phyloP scores from a whole-genome alignment of 2,329 filamentous ascomycete species.

The Rhynchosporium secalis region DNA sequence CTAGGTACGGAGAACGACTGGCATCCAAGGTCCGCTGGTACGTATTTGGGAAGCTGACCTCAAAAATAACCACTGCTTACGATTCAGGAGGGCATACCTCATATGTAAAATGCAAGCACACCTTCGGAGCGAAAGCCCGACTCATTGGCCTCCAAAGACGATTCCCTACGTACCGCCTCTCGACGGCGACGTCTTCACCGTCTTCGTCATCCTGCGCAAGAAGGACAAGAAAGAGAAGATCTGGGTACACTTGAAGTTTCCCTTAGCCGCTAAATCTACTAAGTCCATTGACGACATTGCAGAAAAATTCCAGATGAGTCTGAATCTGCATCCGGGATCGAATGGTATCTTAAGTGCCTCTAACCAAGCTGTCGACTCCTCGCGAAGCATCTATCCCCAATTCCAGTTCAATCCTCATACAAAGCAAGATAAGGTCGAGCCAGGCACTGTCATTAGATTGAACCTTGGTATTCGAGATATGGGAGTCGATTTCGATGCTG shows the following conservation, averaged over 20 bases:
- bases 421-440: constrained; percentile 18
- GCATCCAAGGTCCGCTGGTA: too few relatives aligned
- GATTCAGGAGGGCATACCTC: constrained; percentile 37
- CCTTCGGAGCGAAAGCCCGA: constrained; percentile 43
- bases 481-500: constrained; percentile 25
- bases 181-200: constrained; percentile 46
- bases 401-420: constrained; percentile 22
- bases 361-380: constrained; percentile 18
- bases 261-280: constrained; percentile 25
- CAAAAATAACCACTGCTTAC: constrained; percentile 35
- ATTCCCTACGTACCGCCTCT: constrained; percentile 48
- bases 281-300: constrained; percentile 15
- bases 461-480: constrained; percentile 27
- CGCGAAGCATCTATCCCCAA: constrained; percentile 8
- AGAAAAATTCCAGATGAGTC: not conserved
- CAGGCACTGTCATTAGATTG: constrained; percentile 22
- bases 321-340: constrained; percentile 20
- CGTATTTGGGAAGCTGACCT: too few relatives aligned
- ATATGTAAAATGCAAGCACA: constrained; percentile 42
- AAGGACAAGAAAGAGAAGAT: constrained; percentile 45
- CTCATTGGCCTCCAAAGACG: constrained; percentile 50
- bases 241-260: constrained; percentile 47
- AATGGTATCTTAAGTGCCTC: constrained; percentile 22
- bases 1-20: not conserved
- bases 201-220: constrained; percentile 49